Percentiles rank a stretch among this genome's conserved stretches.
Evolutionary conservation across 2,329 filamentous ascomycete genomes (phyloP).

Genomic region (Nothomitra cinnamomea): DNA sequence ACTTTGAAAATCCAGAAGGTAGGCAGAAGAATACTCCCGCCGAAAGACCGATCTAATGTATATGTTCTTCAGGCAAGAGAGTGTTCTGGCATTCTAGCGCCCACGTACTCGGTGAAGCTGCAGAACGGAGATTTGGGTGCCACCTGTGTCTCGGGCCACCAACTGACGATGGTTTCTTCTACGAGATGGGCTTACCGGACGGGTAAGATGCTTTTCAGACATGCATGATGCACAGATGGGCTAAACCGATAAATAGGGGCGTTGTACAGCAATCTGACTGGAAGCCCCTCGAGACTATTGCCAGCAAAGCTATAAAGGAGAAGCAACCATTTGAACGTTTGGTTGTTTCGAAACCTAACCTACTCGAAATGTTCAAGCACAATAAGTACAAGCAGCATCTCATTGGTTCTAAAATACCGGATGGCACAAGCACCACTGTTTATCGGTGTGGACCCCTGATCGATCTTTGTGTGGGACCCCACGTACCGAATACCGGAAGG

Average conservation of each 20-base stretch:
- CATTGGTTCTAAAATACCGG: slow-evolving; percentile 8
- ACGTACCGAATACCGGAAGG: slow-evolving; percentile 9
- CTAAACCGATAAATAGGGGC: slow-evolving; percentile 22
- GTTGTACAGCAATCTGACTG: slow-evolving; percentile 62
- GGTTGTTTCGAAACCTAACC: slow-evolving; percentile 6
- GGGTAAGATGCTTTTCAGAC: slow-evolving; percentile 22
- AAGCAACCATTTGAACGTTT: slow-evolving; percentile 9
- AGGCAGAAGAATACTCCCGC: slow-evolving; percentile 13
- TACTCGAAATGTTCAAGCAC: slow-evolving; percentile 10
- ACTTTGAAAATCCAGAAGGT: slow-evolving; percentile 47
- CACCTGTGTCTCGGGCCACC: slow-evolving; percentile 87
- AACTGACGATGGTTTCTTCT: slow-evolving; percentile 86
- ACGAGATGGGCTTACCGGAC: slow-evolving; percentile 77
- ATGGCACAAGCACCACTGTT: slow-evolving; percentile 9
- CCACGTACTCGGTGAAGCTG: slow-evolving; percentile 88
- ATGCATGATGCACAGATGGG: slow-evolving; percentile 11
- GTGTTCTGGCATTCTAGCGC: slow-evolving; percentile 98
- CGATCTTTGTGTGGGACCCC: slow-evolving; percentile 8
- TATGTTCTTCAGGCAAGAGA: slow-evolving; percentile 53
- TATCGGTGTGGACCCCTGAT: slow-evolving; percentile 10
- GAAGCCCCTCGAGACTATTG: slow-evolving; percentile 67
- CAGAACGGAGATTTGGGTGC: slow-evolving; percentile 79
- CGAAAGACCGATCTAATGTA: slow-evolving; percentile 9
- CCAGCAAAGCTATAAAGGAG: slow-evolving; percentile 20
- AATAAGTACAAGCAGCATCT: slow-evolving; percentile 10